These are phyloP conservation scores for Salix dunnii DNA, from an alignment of 345 rosid genomes.

Conservation along the genomic window DNA sequence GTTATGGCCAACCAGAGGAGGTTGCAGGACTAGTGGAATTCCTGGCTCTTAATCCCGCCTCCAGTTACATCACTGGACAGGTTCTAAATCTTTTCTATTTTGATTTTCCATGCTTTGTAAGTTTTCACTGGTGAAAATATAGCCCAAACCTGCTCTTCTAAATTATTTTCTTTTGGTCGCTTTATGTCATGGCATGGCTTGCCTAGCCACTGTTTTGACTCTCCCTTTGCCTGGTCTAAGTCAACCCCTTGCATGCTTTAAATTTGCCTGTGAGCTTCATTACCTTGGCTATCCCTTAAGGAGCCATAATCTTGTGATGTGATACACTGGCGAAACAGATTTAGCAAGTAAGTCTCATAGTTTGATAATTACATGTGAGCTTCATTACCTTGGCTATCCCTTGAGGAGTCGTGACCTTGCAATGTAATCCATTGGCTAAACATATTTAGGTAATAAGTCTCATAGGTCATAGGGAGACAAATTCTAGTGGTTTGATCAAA, in stretches of 20 bases:
- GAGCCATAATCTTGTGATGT: neutral
- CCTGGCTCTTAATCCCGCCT: constrained; percentile 85
- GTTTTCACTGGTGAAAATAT: neutral
- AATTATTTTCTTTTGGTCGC: neutral
- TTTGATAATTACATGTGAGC: neutral
- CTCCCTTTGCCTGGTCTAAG: neutral
- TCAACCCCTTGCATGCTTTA: neutral
- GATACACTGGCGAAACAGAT: neutral
- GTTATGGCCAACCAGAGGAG: constrained; percentile 97
- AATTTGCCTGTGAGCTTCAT: neutral
- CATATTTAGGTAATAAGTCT: neutral
- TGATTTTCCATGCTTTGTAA: neutral
- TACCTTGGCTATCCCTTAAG: neutral
- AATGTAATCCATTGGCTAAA: neutral
- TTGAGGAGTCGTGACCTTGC: neutral
- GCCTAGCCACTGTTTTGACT: neutral
- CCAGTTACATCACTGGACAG: constrained; percentile 93
- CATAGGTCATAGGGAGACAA: neutral
- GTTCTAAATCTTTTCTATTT: constrained; percentile 29
- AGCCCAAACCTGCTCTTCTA: neutral
- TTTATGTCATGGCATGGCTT: neutral
- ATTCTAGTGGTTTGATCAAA: neutral
- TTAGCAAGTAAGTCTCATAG: neutral
- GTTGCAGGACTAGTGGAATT: constrained; percentile 98
- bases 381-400: neutral